These are phyloP conservation scores for Neovahlkampfia damariscottae DNA, from an alignment of 78 protist genomes.

Conservation along the genomic window DNA sequence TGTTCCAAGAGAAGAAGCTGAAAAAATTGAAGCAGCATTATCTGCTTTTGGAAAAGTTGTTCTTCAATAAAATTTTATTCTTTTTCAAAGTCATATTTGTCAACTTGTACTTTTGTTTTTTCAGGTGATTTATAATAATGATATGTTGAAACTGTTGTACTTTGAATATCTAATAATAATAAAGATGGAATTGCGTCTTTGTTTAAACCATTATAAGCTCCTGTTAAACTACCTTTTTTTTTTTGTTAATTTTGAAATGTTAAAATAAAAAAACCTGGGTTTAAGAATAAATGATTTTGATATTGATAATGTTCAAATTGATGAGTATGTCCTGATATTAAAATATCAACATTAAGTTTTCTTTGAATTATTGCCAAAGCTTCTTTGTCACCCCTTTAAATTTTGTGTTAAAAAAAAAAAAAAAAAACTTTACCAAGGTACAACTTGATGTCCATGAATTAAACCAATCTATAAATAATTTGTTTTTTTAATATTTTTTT, in stretches of 20 bases:
- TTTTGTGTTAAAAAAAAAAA: background rate
- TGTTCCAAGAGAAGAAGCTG: too few species aligned
- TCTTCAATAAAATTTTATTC: too few species aligned
- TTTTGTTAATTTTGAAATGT: too few species aligned
- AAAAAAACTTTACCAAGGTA: conserved; percentile 10
- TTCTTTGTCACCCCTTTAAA: conserved; percentile 80
- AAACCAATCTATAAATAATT: conserved; percentile 95
- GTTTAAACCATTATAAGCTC: conserved; percentile 63
- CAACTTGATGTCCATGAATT: conserved; percentile 94
- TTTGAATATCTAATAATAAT: conserved; percentile 88
- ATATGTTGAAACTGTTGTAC: conserved; percentile 39
- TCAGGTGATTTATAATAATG: too few species aligned
- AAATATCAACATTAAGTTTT: conserved; percentile 90
- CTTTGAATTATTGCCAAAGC: conserved; percentile 78
- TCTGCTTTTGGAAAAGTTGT: too few species aligned
- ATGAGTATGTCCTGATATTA: conserved; percentile 90
- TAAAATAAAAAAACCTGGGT: too few species aligned
- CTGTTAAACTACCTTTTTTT: too few species aligned
- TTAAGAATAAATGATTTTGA: conserved; percentile 80
- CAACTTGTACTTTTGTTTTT: too few species aligned
- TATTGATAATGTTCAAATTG: conserved; percentile 32
- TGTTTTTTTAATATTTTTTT: too few species aligned
- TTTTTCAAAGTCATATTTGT: too few species aligned
- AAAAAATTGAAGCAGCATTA: too few species aligned
- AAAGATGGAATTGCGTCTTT: conserved; percentile 79